These are phyloP conservation scores for Claviceps purpurea DNA, from an alignment of 2,329 filamentous ascomycete genomes.

Conservation along the genomic window DNA sequence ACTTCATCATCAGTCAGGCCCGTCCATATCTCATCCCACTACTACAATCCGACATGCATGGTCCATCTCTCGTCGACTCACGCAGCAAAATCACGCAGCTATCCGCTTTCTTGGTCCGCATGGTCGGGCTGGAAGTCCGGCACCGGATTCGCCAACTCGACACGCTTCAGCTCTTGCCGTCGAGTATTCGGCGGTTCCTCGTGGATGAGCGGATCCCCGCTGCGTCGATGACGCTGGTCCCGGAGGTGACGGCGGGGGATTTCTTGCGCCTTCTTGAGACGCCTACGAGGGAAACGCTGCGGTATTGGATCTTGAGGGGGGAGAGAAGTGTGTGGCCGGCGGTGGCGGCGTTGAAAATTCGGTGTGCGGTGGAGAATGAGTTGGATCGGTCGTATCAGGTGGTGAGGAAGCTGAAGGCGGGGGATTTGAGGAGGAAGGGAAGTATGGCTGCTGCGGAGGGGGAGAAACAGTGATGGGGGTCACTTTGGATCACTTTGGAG, in stretches of 20 bases:
- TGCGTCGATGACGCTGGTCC: constrained; percentile 67
- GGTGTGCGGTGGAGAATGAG: constrained; percentile 78
- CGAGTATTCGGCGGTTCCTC: constrained; percentile 58
- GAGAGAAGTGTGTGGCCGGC: constrained; percentile 88
- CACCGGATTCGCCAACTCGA: constrained; percentile 75
- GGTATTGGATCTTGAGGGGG: constrained; percentile 75
- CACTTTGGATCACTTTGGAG: background rate
- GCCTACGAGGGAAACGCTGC: constrained; percentile 59
- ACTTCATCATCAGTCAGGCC: constrained; percentile 89
- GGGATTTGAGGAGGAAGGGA: constrained; percentile 33
- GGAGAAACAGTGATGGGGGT: constrained; percentile 5
- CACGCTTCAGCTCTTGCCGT: constrained; percentile 58
- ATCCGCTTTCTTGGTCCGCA: constrained; percentile 46
- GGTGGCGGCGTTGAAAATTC: constrained; percentile 64
- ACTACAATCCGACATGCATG: constrained; percentile 66
- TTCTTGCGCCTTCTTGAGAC: constrained; percentile 72
- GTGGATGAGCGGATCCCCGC: constrained; percentile 74
- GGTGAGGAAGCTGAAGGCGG: constrained; percentile 50
- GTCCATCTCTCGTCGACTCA: constrained; percentile 49
- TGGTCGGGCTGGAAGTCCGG: constrained; percentile 63
- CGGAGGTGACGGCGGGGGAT: constrained; percentile 59
- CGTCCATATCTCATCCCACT: constrained; percentile 83
- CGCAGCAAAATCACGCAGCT: constrained; percentile 44
- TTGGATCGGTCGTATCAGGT: constrained; percentile 75
- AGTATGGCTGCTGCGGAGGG: constrained; percentile 20